phyloP scores from a whole-genome alignment of 441 rosid species.

The Dalechampia spathulata region DNA sequence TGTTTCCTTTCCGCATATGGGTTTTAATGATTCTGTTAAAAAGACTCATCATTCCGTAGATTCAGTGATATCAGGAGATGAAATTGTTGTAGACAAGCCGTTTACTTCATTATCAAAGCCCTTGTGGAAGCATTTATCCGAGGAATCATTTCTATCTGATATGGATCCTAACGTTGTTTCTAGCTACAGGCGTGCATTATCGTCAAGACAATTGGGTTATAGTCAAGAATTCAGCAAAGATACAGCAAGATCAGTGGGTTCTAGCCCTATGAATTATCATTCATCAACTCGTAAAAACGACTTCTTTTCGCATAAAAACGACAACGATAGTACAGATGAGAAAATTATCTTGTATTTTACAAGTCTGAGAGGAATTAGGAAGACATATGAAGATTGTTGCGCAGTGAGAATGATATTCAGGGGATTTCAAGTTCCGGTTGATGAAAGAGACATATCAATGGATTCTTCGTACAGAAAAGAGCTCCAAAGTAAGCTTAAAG shows the following conservation, averaged over 20 bases:
- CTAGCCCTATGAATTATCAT: constrained; percentile 22
- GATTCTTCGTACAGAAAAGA: constrained; percentile 65
- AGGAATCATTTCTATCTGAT: constrained; percentile 62
- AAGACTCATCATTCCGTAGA: constrained; percentile 31
- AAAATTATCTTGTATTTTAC: constrained; percentile 66
- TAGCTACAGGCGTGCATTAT: constrained; percentile 72
- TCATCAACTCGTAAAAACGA: constrained; percentile 12
- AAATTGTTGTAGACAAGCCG: constrained; percentile 20
- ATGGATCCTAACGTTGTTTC: constrained; percentile 74
- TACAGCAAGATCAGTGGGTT: constrained; percentile 19
- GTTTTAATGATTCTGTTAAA: constrained; percentile 26
- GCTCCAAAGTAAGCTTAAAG: constrained; percentile 40
- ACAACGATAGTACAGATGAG: constrained; percentile 19
- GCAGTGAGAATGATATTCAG: constrained; percentile 64
- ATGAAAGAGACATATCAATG: constrained; percentile 88
- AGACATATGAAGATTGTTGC: constrained; percentile 81
- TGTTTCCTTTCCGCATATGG: constrained; percentile 21
- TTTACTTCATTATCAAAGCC: constrained; percentile 52
- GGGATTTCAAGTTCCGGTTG: constrained; percentile 55
- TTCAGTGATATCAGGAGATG: constrained; percentile 26
- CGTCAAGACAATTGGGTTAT: constrained; percentile 52
- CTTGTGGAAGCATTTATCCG: constrained; percentile 84
- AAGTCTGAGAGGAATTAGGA: constrained; percentile 72
- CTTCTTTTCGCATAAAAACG: constrained; percentile 9
- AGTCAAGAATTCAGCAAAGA: constrained; percentile 12